Base-by-base conservation (phyloP, 2,329 filamentous ascomycete species). In the Zalaria sp. region DNA sequence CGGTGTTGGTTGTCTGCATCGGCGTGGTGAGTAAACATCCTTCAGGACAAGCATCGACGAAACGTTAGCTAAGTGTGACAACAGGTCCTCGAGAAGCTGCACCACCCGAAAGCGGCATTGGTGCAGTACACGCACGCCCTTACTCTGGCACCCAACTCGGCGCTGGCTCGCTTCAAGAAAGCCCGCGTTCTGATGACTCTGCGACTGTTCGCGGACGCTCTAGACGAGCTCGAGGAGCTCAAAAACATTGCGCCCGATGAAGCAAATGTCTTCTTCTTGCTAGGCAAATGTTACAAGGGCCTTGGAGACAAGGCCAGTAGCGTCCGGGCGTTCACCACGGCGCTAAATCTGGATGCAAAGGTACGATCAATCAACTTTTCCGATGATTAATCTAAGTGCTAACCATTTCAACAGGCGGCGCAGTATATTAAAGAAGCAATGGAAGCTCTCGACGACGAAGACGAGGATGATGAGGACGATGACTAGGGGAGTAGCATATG, bases 371-470 rank as follows among this genome's bases (percentile, higher is more conserved):
- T 7, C 10, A 37, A 31, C 35, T 27, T 11, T 10, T 11, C n/a
- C 10, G 1, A 26, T 38, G 6, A 27, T 25, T 5, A 25, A n/a
- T 28, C 18, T 26, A 31, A 38, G 43, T 39, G 44, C 55, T 36
- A 51, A 47, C 43, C 31, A 37, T 11, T 41, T 31, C 37, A 25
- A 34, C 50, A 94, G 88, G 86, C 89, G 53, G 87, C 85, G 49
- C 81, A 84, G 48, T 82, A 87, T 60, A 95, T 98, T 63, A 98
- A 96, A 64, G 87, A 94, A 59, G 87, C 86, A 11, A 95, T 98
- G 66, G 89, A 96, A 66, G 81, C 80, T 52, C 73, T 96, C 44
- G 86, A 93, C 54, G 81, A 87, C 43, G 81, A 84, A 46, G 72
- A 75, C 25, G 70, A 71, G 10, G 78, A 83, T 44, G 74, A 79